phyloP scores from a whole-genome alignment of 169 alveolate genomes.

The Babesia bovis region DNA sequence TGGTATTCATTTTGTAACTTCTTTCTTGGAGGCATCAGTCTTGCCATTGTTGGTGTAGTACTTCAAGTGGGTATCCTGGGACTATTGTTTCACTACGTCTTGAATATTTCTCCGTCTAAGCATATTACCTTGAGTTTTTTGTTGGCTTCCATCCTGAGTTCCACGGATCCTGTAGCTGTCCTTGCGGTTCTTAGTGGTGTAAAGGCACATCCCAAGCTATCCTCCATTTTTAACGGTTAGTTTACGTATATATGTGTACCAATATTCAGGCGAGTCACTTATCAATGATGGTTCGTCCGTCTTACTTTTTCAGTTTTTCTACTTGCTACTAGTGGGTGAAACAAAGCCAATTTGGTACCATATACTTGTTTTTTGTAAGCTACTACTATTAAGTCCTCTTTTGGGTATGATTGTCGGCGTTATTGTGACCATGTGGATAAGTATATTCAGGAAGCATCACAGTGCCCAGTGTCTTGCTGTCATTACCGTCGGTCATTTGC shows the following conservation, averaged over 20 bases:
- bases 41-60: slow-evolving; percentile 82
- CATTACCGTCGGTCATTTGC: slow-evolving; percentile 71
- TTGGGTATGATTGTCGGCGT: slow-evolving; percentile 79
- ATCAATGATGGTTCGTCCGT: slow-evolving; percentile 87
- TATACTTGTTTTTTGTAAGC: slow-evolving; percentile 71
- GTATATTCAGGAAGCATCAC: slow-evolving; percentile 75
- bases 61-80: slow-evolving; percentile 78
- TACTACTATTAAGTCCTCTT: slow-evolving; percentile 80
- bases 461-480: slow-evolving; percentile 77
- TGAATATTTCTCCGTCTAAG: slow-evolving; percentile 55
- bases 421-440: slow-evolving; percentile 78
- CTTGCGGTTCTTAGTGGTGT: slow-evolving; percentile 80
- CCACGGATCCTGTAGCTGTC: slow-evolving; percentile 90
- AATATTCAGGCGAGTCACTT: slow-evolving; percentile 73
- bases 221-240: slow-evolving; percentile 82
- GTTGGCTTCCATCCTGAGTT: slow-evolving; percentile 81
- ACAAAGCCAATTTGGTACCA: slow-evolving; percentile 69
- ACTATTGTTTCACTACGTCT: slow-evolving; percentile 75
- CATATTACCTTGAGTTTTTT: slow-evolving; percentile 76
- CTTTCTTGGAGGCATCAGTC: slow-evolving; percentile 79
- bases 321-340: slow-evolving; percentile 74
- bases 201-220: slow-evolving; percentile 79
- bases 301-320: slow-evolving; percentile 82
- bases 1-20: slow-evolving; percentile 84
- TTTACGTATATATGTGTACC: neutral